Evolutionary conservation across 345 rosid species (phyloP).

Genomic region (Arabis alpina): DNA sequence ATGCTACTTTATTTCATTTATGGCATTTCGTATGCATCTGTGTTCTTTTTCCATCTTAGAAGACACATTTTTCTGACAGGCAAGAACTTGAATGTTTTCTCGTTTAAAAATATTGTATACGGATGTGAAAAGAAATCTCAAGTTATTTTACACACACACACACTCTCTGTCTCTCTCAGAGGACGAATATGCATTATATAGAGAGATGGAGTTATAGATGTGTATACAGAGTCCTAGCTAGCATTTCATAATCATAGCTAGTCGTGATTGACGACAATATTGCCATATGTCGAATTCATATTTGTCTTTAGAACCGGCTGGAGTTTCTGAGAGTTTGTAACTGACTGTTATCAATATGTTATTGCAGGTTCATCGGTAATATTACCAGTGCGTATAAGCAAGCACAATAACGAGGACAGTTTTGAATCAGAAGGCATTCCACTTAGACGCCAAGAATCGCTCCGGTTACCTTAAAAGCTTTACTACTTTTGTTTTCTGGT

Average conservation of each 20-base stretch:
- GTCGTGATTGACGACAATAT: not conserved
- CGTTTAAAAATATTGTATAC: not conserved
- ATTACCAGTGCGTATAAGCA: conserved; percentile 46
- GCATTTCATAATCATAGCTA: conserved; percentile 3
- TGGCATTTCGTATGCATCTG: conserved; percentile 12
- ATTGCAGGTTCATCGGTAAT: conserved; percentile 55
- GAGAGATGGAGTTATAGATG: not conserved
- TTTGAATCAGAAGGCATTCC: conserved; percentile 62
- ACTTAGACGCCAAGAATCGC: conserved; percentile 55
- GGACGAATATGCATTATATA: not conserved
- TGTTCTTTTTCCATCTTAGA: not conserved
- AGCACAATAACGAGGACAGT: conserved; percentile 51
- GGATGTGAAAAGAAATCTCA: conserved; percentile 14
- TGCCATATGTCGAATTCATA: not conserved
- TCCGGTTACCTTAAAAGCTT: conserved; percentile 43
- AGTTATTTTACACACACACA: not conserved
- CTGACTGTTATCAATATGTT: conserved; percentile 20
- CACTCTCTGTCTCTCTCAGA: conserved; percentile 2
- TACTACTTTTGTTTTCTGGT: conserved; percentile 23
- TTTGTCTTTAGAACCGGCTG: not conserved
- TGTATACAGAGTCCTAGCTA: conserved; percentile 9
- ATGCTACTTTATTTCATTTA: conserved; percentile 29
- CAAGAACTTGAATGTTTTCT: conserved; percentile 13
- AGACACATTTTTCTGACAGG: not conserved
- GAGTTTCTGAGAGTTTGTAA: conserved; percentile 17